phyloP scores from a whole-genome alignment of 164 flowering plant species.

The Chloranthus sessilifolius region DNA sequence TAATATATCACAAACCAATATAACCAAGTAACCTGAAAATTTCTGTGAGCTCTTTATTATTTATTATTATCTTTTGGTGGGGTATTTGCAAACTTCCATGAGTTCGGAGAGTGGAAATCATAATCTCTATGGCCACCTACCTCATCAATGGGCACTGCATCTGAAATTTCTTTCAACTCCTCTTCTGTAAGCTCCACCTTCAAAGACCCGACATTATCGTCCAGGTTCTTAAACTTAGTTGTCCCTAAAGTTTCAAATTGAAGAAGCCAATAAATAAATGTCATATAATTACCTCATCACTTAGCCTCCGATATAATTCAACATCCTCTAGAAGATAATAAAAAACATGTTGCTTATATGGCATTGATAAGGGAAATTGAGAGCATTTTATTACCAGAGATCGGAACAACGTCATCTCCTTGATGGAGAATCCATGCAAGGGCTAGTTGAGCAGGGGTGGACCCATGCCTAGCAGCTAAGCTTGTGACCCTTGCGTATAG shows the following conservation, averaged over 20 bases:
- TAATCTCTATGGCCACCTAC: conserved; percentile 21
- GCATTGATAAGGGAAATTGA: not conserved
- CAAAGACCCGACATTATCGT: conserved; percentile 23
- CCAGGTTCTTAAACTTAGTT: conserved; percentile 17
- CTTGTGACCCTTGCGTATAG: conserved; percentile 21
- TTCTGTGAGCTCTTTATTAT: too few relatives aligned
- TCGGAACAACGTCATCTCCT: conserved; percentile 42
- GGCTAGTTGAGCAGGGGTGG: conserved; percentile 41
- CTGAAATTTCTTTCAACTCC: conserved; percentile 29
- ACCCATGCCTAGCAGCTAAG: conserved; percentile 35
- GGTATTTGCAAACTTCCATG: conserved; percentile 28
- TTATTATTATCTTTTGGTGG: too few relatives aligned
- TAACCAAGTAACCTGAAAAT: too few relatives aligned
- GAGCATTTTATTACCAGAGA: conserved; percentile 29
- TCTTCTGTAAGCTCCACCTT: conserved; percentile 23
- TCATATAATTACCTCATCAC: not conserved
- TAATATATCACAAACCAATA: too few relatives aligned
- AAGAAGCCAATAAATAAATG: not conserved
- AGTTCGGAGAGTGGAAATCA: not conserved
- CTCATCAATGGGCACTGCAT: conserved; percentile 29
- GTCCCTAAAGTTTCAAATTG: conserved; percentile 22
- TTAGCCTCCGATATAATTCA: not conserved
- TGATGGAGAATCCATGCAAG: conserved; percentile 48
- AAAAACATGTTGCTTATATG: not conserved
- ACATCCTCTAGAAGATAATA: not conserved